Evolutionary conservation across 768 basidiomycete genomes (phyloP).

Genomic region (Coprinellus micaceus): DNA sequence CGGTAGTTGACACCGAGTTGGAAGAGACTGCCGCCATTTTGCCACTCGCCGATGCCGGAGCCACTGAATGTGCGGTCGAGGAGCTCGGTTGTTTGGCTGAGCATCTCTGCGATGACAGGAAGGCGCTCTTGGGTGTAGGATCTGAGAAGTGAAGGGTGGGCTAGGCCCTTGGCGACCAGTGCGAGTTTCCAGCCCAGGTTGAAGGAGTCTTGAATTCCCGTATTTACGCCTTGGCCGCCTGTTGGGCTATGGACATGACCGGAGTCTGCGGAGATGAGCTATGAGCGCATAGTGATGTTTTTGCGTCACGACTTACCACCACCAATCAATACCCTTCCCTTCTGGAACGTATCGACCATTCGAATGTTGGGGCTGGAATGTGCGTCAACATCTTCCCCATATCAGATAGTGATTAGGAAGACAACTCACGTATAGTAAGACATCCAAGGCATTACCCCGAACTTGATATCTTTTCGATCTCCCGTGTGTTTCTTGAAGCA

Average conservation of each 20-base stretch:
- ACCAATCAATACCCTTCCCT: conserved; percentile 39
- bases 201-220: conserved; percentile 27
- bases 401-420: too few species aligned
- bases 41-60: conserved; percentile 17
- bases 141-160: conserved; percentile 22
- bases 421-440: conserved; percentile 13
- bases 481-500: conserved; percentile 20
- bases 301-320: too few species aligned
- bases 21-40: conserved; percentile 22
- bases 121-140: conserved; percentile 29
- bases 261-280: conserved; percentile 18
- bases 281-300: too few species aligned
- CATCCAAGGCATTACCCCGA: conserved; percentile 26
- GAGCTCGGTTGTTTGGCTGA: conserved; percentile 25
- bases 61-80: conserved; percentile 19
- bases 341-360: conserved; percentile 37
- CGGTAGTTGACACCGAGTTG: conserved; percentile 55
- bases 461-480: conserved; percentile 27
- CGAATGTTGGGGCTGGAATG: conserved; percentile 40
- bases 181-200: conserved; percentile 35
- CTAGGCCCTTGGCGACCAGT: conserved; percentile 22
- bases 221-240: conserved; percentile 32
- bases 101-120: conserved; percentile 35
- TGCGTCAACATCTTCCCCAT: background rate
- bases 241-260: conserved; percentile 32